Percentiles rank a stretch among this genome's conserved stretches.
These are phyloP conservation scores for Trichothecium sympodiale DNA, from an alignment of 2,329 filamentous ascomycete genomes.

Conservation along the genomic window DNA sequence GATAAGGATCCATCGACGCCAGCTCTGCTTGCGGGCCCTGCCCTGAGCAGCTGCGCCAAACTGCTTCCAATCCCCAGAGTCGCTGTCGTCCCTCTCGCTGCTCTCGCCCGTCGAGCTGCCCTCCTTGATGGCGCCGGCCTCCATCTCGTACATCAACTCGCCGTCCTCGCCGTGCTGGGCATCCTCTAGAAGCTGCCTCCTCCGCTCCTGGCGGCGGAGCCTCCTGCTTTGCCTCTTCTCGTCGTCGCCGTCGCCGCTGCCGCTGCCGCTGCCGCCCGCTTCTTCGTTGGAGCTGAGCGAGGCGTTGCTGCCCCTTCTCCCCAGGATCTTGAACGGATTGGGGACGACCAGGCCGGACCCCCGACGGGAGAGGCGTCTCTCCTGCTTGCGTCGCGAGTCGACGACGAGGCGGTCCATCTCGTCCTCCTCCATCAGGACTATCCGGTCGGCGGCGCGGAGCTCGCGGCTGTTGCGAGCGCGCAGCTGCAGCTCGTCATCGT, in stretches of 20 bases:
- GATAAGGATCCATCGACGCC: conserved; percentile 42
- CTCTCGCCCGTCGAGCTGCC: conserved; percentile 53
- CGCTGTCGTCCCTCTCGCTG: conserved; percentile 49
- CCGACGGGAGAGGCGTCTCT: conserved; percentile 31
- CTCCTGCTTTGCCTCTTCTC: conserved; percentile 25
- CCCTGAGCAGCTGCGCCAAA: conserved; percentile 34
- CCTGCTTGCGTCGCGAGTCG: conserved; percentile 35
- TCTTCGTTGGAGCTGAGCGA: background rate
- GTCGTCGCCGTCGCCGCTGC: conserved; percentile 36
- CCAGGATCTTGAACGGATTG: conserved; percentile 36
- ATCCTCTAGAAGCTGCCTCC: conserved; percentile 38
- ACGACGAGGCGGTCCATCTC: conserved; percentile 52
- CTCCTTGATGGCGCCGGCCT: conserved; percentile 63
- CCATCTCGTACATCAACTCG: conserved; percentile 81
- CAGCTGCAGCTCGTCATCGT: conserved; percentile 59
- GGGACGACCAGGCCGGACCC: conserved; percentile 38
- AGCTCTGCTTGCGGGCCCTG: conserved; percentile 40
- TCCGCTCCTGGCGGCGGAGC: conserved; percentile 40
- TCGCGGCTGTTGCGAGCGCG: conserved; percentile 59
- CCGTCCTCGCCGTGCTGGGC: conserved; percentile 57
- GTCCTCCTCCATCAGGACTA: conserved; percentile 66
- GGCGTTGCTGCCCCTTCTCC: conserved; percentile 20
- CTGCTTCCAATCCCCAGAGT: conserved; percentile 42
- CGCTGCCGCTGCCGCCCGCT: conserved; percentile 20
- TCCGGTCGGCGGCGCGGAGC: conserved; percentile 56